Percentiles rank a stretch among this genome's conserved stretches.
Conservation (phyloP, 73 alveolate genomes). For the Tetrahymena borealis region DNA sequence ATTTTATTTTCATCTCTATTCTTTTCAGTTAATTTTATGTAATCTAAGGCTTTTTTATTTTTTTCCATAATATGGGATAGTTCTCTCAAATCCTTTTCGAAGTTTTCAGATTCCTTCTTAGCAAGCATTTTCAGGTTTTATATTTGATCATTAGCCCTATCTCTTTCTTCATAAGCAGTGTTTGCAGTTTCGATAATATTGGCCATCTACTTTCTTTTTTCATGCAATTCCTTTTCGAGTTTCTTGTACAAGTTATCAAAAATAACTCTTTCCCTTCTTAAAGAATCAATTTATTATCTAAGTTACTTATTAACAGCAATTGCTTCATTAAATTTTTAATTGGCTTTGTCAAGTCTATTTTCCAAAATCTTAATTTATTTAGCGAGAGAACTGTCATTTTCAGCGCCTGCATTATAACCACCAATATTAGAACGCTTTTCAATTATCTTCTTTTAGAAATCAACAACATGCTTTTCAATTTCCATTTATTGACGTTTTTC, state of each 20-base stretch:
- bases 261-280: slow-evolving; percentile 92
- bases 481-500: slow-evolving; percentile 55
- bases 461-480: slow-evolving; percentile 65
- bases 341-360: slow-evolving; percentile 89
- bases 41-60: slow-evolving; percentile 22
- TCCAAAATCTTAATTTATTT: slow-evolving; percentile 74
- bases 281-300: slow-evolving; percentile 86
- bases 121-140: slow-evolving; percentile 84
- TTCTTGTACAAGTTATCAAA: slow-evolving; percentile 88
- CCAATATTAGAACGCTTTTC: slow-evolving; percentile 67
- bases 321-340: slow-evolving; percentile 92
- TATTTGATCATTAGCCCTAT: slow-evolving; percentile 84
- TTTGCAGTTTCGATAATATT: slow-evolving; percentile 75
- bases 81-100: slow-evolving; percentile 64
- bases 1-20: slow-evolving; percentile 47
- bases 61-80: slow-evolving; percentile 39
- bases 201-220: slow-evolving; percentile 86
- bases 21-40: slow-evolving; percentile 38
- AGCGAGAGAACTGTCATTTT: slow-evolving; percentile 62
- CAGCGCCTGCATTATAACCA: slow-evolving; percentile 92
- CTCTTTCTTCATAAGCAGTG: slow-evolving; percentile 87
- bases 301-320: slow-evolving; percentile 87
- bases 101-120: slow-evolving; percentile 90
- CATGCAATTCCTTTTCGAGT: slow-evolving; percentile 88
- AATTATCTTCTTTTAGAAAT: slow-evolving; percentile 62